phyloP scores from a whole-genome alignment of 192 early-diverging fungal genomes.

The Rhizoclosmatium sp. region DNA sequence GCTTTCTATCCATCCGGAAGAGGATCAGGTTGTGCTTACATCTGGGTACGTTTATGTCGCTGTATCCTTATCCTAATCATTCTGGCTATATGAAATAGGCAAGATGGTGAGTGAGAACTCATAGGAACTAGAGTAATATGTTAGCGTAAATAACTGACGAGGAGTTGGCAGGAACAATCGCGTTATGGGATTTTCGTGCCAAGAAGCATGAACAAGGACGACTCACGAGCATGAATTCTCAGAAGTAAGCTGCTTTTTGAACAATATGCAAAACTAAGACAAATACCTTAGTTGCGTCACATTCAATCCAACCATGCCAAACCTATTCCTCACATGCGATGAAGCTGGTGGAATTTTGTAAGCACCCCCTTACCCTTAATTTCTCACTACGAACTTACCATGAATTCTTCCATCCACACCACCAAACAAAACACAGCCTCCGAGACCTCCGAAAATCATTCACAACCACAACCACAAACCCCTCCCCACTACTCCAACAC shows the following conservation, averaged over 20 bases:
- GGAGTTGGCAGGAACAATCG: not conserved
- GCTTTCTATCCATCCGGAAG: conserved; percentile 26
- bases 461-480: not conserved
- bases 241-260: not conserved
- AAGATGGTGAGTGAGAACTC: too few relatives aligned
- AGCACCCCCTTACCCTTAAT: not conserved
- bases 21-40: conserved; percentile 20
- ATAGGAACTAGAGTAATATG: too few relatives aligned
- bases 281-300: conserved; percentile 9
- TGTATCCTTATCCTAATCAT: too few relatives aligned
- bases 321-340: conserved; percentile 15
- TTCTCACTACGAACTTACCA: too few relatives aligned
- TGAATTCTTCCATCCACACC: too few relatives aligned
- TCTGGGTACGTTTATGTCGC: conserved; percentile 2
- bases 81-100: too few relatives aligned
- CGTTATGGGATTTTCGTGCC: conserved; percentile 29
- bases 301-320: conserved; percentile 33
- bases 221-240: not conserved
- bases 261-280: not conserved
- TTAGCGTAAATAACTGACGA: too few relatives aligned
- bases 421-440: too few relatives aligned
- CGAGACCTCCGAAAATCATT: too few relatives aligned
- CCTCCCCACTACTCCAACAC: not conserved
- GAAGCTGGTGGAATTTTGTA: conserved; percentile 29
- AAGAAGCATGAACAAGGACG: not conserved